A percentile compares a stretch with the other conserved stretches of the same genome.
These are phyloP conservation scores for Purpureocillium lavendulum DNA, from an alignment of 2,329 filamentous ascomycete genomes.

Conservation along the genomic window DNA sequence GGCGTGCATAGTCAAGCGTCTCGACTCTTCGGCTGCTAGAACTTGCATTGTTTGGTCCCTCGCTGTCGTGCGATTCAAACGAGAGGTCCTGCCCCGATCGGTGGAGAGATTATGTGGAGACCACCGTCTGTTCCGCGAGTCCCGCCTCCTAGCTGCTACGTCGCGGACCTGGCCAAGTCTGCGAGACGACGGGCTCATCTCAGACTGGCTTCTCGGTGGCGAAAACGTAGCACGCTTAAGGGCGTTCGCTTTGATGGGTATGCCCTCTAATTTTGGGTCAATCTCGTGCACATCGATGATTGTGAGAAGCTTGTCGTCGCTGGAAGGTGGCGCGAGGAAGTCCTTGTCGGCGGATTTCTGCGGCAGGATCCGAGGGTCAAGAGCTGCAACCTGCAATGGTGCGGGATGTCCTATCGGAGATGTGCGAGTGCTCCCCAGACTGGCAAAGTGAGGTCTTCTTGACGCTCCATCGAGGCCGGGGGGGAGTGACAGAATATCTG, in stretches of 20 bases:
- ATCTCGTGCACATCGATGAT: conserved; percentile 51
- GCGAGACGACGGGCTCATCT: conserved; percentile 19
- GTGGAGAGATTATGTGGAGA: background rate
- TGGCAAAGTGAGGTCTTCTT: conserved; percentile 24
- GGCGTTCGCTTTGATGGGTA: conserved; percentile 46
- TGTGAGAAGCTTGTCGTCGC: conserved; percentile 22
- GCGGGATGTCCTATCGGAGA: conserved; percentile 26
- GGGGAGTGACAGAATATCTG: conserved; percentile 18
- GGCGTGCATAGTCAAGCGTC: conserved; percentile 51
- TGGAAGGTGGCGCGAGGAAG: conserved; percentile 24
- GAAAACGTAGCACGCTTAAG: conserved; percentile 44
- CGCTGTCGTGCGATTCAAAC: conserved; percentile 18
- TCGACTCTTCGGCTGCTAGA: conserved; percentile 38
- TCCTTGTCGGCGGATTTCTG: conserved; percentile 24
- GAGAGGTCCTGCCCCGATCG: conserved; percentile 7
- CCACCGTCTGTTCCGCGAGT: background rate
- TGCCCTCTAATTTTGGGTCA: conserved; percentile 51
- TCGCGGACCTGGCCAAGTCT: conserved; percentile 9
- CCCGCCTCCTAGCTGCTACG: background rate
- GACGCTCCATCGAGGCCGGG: conserved; percentile 24
- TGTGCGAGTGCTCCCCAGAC: conserved; percentile 19
- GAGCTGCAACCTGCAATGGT: conserved; percentile 26
- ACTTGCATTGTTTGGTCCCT: conserved; percentile 36
- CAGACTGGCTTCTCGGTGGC: conserved; percentile 20
- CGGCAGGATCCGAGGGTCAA: conserved; percentile 37